Evolutionary conservation across 2,329 filamentous ascomycete genomes (phyloP).

Genomic region (Colletotrichum gloeosporioides): DNA sequence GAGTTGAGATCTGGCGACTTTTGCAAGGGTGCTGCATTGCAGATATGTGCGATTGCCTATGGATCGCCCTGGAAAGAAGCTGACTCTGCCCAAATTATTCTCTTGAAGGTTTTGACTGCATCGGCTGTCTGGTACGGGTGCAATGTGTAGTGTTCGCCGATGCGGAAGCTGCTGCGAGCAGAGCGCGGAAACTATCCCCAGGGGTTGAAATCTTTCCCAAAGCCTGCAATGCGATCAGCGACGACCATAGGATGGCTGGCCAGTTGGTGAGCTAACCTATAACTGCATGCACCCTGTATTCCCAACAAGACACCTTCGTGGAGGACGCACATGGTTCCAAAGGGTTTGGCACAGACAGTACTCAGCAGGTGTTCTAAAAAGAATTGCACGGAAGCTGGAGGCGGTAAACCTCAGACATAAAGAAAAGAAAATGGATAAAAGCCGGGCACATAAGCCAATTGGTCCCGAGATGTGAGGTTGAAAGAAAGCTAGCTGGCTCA

Average conservation of each 20-base stretch:
- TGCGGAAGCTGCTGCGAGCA: not conserved
- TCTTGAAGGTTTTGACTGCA: conserved; percentile 63
- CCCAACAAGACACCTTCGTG: not conserved
- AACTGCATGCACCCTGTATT: not conserved
- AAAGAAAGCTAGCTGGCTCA: not conserved
- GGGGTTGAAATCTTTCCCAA: not conserved
- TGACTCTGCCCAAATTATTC: conserved; percentile 69
- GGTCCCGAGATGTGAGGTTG: not conserved
- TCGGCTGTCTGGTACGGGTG: conserved; percentile 68
- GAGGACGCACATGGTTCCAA: not conserved
- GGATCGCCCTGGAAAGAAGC: conserved; percentile 71
- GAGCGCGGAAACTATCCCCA: not conserved
- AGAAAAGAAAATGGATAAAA: not conserved
- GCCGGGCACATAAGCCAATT: not conserved
- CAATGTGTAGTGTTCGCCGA: conserved; percentile 63
- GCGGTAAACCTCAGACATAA: not conserved
- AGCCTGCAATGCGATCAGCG: not conserved
- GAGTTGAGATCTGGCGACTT: conserved; percentile 53
- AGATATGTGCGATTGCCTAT: conserved; percentile 48
- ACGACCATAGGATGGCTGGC: not conserved
- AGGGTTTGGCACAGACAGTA: not conserved
- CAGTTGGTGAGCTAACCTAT: not conserved
- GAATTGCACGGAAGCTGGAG: not conserved
- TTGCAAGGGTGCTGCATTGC: conserved; percentile 44
- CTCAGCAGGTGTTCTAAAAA: not conserved